Conservation (phyloP, 768 basidiomycete genomes). For the Pholiota molesta region DNA sequence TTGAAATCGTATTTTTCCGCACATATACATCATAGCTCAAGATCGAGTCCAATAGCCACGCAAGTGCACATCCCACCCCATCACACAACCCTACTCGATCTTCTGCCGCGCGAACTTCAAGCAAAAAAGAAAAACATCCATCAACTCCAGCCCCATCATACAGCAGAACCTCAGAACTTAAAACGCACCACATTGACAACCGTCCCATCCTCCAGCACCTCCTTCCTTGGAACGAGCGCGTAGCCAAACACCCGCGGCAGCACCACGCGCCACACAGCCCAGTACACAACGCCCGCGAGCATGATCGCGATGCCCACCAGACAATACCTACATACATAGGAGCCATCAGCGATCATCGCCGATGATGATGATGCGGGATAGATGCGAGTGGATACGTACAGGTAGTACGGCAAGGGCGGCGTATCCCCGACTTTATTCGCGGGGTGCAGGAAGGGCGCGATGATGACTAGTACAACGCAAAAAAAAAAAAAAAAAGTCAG, state of each 20-base stretch:
- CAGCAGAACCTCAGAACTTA: not conserved
- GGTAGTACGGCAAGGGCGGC: conserved; percentile 61
- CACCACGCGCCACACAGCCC: conserved; percentile 55
- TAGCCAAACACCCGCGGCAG: conserved; percentile 53
- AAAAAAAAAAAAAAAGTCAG: too few species aligned
- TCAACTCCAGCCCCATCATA: too few species aligned
- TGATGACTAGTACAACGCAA: conserved; percentile 47
- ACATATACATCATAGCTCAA: too few species aligned
- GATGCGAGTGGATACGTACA: conserved; percentile 42
- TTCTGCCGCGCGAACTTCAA: conserved; percentile 19
- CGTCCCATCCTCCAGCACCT: conserved; percentile 52
- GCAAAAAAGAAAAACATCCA: not conserved
- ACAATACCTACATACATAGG: conserved; percentile 55
- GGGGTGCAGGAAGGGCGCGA: conserved; percentile 59
- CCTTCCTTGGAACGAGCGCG: conserved; percentile 50
- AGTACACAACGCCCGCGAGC: conserved; percentile 50
- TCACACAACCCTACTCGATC: conserved; percentile 2
- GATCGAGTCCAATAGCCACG: too few species aligned
- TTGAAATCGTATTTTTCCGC: too few species aligned
- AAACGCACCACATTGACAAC: conserved; percentile 53
- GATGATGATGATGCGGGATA: too few species aligned
- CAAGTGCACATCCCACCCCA: too few species aligned
- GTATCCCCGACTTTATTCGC: conserved; percentile 60
- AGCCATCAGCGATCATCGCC: too few species aligned
- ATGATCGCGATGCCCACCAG: conserved; percentile 55